These are phyloP conservation scores for Solanum chmielewskii DNA, from an alignment of 257 asterid species.

Conservation along the genomic window DNA sequence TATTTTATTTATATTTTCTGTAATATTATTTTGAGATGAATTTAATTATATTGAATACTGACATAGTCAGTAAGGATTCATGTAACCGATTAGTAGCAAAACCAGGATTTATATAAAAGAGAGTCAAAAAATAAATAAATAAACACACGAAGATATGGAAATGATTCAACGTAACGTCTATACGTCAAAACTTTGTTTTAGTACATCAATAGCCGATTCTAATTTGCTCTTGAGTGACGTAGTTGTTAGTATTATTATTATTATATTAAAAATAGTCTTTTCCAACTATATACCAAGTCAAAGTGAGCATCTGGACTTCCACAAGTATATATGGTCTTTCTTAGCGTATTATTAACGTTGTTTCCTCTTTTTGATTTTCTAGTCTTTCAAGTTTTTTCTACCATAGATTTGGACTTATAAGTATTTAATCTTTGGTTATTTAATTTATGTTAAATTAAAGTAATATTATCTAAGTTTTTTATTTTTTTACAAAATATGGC, in stretches of 20 bases:
- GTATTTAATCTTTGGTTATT: background rate
- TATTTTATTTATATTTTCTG: too few relatives aligned
- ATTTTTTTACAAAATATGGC: conserved; percentile 31
- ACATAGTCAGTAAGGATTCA: background rate
- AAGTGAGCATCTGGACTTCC: conserved; percentile 7
- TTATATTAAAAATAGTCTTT: background rate
- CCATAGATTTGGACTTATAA: background rate
- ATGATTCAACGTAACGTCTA: background rate
- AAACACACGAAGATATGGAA: background rate
- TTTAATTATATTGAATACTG: background rate
- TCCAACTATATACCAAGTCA: background rate
- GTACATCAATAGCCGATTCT: background rate
- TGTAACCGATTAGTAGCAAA: background rate
- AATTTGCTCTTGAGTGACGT: background rate
- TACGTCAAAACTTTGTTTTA: background rate
- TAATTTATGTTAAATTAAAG: background rate
- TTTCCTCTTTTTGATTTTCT: conserved; percentile 2
- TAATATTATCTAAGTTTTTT: background rate
- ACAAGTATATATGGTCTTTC: background rate
- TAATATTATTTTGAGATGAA: background rate
- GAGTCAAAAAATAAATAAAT: background rate
- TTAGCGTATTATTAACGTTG: conserved; percentile 1
- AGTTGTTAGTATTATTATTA: background rate
- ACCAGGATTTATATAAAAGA: too few relatives aligned
- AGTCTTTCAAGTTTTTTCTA: background rate